These are phyloP conservation scores for Rhizopogon vesiculosus DNA, from an alignment of 768 basidiomycete genomes.

Conservation along the genomic window DNA sequence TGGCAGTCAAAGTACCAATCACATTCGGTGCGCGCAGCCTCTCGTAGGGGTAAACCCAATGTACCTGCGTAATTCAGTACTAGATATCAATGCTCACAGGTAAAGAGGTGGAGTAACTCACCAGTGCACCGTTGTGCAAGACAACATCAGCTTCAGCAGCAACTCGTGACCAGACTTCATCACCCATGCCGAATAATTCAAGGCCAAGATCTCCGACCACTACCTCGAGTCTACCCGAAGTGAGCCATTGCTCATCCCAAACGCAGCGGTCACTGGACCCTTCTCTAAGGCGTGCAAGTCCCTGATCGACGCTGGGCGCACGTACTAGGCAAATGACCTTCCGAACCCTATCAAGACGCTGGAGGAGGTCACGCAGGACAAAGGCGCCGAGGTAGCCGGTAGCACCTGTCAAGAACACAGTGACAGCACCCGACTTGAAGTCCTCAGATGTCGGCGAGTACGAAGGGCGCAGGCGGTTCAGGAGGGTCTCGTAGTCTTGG, in stretches of 20 bases:
- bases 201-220: conserved; percentile 83
- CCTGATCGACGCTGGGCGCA: conserved; percentile 57
- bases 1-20: conserved; percentile 79
- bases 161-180: conserved; percentile 60
- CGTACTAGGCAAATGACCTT: conserved; percentile 95
- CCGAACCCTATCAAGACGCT: conserved; percentile 52
- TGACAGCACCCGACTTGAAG: conserved; percentile 49
- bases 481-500: conserved; percentile 65
- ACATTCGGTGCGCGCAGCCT: conserved; percentile 91
- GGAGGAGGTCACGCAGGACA: conserved; percentile 76
- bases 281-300: conserved; percentile 63
- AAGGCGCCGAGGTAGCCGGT: conserved; percentile 97
- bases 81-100: neutral
- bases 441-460: conserved; percentile 60
- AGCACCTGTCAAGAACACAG: conserved; percentile 93
- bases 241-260: conserved; percentile 86
- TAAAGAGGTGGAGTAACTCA: conserved; percentile 34
- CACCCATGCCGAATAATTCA: conserved; percentile 67
- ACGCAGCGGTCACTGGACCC: conserved; percentile 74
- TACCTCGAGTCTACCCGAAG: conserved; percentile 63
- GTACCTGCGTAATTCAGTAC: conserved; percentile 52
- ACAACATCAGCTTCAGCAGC: conserved; percentile 74
- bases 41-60: conserved; percentile 99
- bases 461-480: conserved; percentile 49
- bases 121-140: conserved; percentile 95